These are phyloP conservation scores for Holtermannia corniformis DNA, from an alignment of 768 basidiomycete genomes.

Conservation along the genomic window DNA sequence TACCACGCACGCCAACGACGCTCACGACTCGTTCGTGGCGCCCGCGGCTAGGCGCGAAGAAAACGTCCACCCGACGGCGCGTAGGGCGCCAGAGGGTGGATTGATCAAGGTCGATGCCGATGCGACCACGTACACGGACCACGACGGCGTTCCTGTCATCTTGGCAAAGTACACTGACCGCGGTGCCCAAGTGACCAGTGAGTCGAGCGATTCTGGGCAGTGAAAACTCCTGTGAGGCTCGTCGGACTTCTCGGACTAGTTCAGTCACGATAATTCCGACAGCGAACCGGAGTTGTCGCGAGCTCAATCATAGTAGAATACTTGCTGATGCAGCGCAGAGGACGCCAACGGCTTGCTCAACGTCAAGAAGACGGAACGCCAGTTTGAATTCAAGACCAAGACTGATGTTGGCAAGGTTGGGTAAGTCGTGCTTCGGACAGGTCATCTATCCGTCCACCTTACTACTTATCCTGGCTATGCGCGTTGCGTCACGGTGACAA, in stretches of 20 bases:
- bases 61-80: conserved; percentile 35
- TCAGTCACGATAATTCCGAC: too few species aligned
- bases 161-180: conserved; percentile 30
- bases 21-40: conserved; percentile 26
- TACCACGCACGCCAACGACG: conserved; percentile 19
- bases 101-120: conserved; percentile 36
- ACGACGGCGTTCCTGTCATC: conserved; percentile 28
- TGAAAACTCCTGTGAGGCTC: too few species aligned
- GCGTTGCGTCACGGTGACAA: not conserved
- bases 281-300: too few species aligned
- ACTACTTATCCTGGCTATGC: too few species aligned
- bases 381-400: conserved; percentile 84
- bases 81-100: conserved; percentile 33
- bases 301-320: too few species aligned
- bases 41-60: conserved; percentile 4
- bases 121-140: conserved; percentile 29
- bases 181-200: conserved; percentile 50
- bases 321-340: conserved; percentile 37
- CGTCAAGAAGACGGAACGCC: conserved; percentile 66
- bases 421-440: conserved; percentile 47
- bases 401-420: conserved; percentile 82
- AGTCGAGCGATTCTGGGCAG: conserved; percentile 49
- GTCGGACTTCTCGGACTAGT: too few species aligned
- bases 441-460: too few species aligned
- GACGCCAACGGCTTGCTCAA: conserved; percentile 61